Evolutionary conservation across 2,329 filamentous ascomycete species (phyloP).

Genomic region (Pestalotiopsis sp.): DNA sequence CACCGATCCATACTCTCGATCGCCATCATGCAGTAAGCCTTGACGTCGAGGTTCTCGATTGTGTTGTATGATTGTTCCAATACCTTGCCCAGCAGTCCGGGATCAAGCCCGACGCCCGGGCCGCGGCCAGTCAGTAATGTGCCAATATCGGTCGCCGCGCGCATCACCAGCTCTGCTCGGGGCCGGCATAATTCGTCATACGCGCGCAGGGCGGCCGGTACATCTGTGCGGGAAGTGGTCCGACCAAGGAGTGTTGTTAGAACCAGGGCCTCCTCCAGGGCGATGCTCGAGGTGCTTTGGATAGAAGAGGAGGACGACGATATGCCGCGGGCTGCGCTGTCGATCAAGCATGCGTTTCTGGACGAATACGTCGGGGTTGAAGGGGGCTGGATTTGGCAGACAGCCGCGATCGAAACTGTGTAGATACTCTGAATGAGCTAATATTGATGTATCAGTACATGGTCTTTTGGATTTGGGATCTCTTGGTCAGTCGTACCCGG

Average conservation of each 20-base stretch:
- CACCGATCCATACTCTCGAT: conserved; percentile 24
- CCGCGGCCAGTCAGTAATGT: conserved; percentile 23
- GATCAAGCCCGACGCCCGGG: conserved; percentile 23
- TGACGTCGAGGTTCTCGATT: conserved; percentile 20
- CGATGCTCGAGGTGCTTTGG: conserved; percentile 13
- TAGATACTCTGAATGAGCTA: conserved; percentile 33
- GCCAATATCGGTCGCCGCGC: conserved; percentile 20
- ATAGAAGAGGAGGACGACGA: conserved; percentile 22
- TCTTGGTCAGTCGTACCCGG: conserved; percentile 23
- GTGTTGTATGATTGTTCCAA: conserved; percentile 23
- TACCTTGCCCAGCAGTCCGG: conserved; percentile 16
- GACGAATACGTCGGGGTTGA: conserved; percentile 24
- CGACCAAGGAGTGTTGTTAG: conserved; percentile 28
- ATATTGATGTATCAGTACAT: background rate
- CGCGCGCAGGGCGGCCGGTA: conserved; percentile 28
- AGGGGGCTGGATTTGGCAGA: conserved; percentile 27
- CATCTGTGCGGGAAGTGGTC: conserved; percentile 19
- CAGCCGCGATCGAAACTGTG: conserved; percentile 31
- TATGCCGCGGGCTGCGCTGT: conserved; percentile 27
- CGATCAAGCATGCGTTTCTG: conserved; percentile 26
- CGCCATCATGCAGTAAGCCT: conserved; percentile 21
- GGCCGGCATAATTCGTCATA: conserved; percentile 30
- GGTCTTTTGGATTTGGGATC: background rate
- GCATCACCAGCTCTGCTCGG: conserved; percentile 25
- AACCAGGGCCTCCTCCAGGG: conserved; percentile 30